Conservation (phyloP, 2,329 filamentous ascomycete species). For the Scedosporium minutisporum region DNA sequence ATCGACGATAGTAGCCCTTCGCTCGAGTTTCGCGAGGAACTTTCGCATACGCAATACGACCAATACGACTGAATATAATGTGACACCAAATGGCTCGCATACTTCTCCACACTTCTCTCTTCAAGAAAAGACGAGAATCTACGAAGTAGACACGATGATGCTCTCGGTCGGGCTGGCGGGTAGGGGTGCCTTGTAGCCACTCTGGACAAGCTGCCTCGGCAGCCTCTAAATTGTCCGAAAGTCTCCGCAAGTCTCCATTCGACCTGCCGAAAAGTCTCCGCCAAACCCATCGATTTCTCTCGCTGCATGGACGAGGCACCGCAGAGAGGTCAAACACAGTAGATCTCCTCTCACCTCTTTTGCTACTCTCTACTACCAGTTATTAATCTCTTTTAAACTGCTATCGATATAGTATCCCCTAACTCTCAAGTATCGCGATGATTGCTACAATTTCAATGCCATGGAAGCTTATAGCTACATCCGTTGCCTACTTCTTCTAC, state of each 20-base stretch:
- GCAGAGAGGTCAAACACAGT: not conserved
- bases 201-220: too few species aligned
- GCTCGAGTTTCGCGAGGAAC: too few species aligned
- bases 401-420: not conserved
- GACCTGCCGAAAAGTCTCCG: not conserved
- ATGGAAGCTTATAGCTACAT: slow-evolving; percentile 32
- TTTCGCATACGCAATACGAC: too few species aligned
- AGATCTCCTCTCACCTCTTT: not conserved
- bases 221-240: not conserved
- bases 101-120: too few species aligned
- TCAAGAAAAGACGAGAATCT: too few species aligned
- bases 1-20: too few species aligned
- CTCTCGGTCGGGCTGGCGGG: too few species aligned
- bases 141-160: too few species aligned
- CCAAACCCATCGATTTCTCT: not conserved
- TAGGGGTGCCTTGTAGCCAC: too few species aligned
- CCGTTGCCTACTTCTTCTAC: slow-evolving; percentile 31
- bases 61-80: too few species aligned
- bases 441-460: slow-evolving; percentile 18
- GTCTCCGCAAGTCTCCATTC: not conserved
- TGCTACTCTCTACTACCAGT: not conserved
- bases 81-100: too few species aligned
- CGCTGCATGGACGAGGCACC: not conserved
- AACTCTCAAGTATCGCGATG: not conserved
- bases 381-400: not conserved